Base-by-base conservation (phyloP, 2,329 filamentous ascomycete genomes). In the Colletotrichum neosansevieriae region DNA sequence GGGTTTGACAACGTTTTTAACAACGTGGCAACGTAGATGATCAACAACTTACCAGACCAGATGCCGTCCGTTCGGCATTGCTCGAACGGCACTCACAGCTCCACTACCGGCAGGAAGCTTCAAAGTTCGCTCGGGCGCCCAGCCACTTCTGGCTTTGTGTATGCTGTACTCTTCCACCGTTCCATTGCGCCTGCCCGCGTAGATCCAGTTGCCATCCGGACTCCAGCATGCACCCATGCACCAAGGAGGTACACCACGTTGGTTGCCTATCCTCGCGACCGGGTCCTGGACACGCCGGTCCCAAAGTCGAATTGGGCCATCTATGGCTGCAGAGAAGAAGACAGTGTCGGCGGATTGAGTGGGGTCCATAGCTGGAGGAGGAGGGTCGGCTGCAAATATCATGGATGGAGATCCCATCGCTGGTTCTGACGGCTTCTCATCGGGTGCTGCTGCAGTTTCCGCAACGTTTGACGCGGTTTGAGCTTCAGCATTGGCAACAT, bases 171-270 rank as follows among this genome's bases (percentile, higher is more conserved):
- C 96, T 73, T 99, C 96, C 0, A 99, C 96, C 0, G 94, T 97
- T 58, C 94, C 88, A 78, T 98, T 98, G 66, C 96, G 87, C 32
- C 96, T 86, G 0, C 96, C 96, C 0, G 92, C 94, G 79, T 97
- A 99, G 74, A 99, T 94, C 79, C 89, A 94, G 79, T 98, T 98
- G 13, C 96, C 96, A 77, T 98, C 93, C 0, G 94, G 94, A 62
- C 92, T 95, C 96, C 96, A 99, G 81, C 94, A 97, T 1, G 94
- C 94, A 72, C 93, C 94, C 90, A 97, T 98, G 79, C 95, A 98
- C 95, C 95, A 99, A 0, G 95, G 96, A 1, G 96, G 95, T 0
- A 94, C 92, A 17, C 90, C 89, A 11, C 89, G 88, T 11, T 90
- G 85, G 17, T 92, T 93, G 1, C 86, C 84, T 64, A 98, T 95